Conservation (phyloP, 176 grass and related monocot genomes). For the Neostapfia colusana region DNA sequence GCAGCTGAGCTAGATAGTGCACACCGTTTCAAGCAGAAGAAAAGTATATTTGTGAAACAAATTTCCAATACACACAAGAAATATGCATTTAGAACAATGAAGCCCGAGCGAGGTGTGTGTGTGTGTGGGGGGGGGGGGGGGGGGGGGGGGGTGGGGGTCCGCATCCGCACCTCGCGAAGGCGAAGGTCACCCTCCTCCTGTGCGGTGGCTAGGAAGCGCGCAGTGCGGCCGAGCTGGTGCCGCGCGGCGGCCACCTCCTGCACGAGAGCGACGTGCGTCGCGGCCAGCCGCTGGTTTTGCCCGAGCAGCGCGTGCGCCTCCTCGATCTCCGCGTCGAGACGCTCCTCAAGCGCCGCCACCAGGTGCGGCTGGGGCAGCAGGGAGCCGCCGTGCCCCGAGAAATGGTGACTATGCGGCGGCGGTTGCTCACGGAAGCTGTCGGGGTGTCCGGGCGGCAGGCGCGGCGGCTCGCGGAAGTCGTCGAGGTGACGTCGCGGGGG, state of each 20-base stretch:
- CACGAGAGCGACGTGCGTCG: constrained; percentile 92
- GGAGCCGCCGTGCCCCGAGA: constrained; percentile 38
- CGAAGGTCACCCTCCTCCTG: constrained; percentile 73
- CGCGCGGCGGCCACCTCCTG: constrained; percentile 77
- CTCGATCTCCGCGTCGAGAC: constrained; percentile 70
- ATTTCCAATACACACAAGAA: neutral
- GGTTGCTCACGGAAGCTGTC: constrained; percentile 42
- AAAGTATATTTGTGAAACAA: constrained; percentile 3
- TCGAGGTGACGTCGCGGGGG: constrained; percentile 45
- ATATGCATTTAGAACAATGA: neutral
- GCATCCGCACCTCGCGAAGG: constrained; percentile 67
- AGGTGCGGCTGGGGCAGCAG: constrained; percentile 45
- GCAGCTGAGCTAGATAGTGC: neutral
- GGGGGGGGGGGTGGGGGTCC: no score
- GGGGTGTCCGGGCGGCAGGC: constrained; percentile 37
- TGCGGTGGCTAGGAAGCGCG: constrained; percentile 40
- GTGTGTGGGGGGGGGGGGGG: no score
- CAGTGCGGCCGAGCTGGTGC: constrained; percentile 66
- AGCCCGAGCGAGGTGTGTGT: neutral
- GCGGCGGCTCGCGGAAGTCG: constrained; percentile 46
- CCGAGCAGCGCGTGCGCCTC: constrained; percentile 73
- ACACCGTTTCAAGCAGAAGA: neutral
- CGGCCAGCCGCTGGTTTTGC: constrained; percentile 91
- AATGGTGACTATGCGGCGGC: constrained; percentile 40
- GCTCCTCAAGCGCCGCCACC: constrained; percentile 75